Percentiles rank a stretch among this genome's conserved stretches.
phyloP scores from a whole-genome alignment of 2,329 filamentous ascomycete genomes.

The Biscogniauxia marginata region DNA sequence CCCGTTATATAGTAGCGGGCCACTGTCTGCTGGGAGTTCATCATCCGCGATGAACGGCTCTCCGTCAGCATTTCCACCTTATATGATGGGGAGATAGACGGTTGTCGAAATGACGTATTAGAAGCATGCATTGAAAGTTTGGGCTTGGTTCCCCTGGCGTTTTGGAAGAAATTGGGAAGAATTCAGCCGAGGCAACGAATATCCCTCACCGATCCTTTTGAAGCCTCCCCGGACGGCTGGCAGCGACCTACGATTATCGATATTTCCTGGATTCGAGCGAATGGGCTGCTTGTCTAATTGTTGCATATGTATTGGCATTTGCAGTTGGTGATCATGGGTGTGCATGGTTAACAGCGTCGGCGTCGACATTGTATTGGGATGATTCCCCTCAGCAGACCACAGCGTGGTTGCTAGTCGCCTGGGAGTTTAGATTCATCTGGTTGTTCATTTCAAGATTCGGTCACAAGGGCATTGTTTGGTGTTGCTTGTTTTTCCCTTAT shows the following conservation, averaged over 20 bases:
- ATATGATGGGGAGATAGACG: constrained; percentile 29
- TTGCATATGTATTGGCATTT: constrained; percentile 32
- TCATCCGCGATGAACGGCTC: constrained; percentile 24
- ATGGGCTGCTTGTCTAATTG: constrained; percentile 27
- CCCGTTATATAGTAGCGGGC: constrained; percentile 22
- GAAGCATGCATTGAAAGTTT: neutral
- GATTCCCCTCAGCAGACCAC: constrained; percentile 26
- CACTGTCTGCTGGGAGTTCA: constrained; percentile 23
- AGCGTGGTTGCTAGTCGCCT: constrained; percentile 23
- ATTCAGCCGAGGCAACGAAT: neutral
- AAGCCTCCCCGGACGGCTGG: constrained; percentile 3
- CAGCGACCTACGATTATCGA: constrained; percentile 4
- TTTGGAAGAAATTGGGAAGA: constrained; percentile 4
- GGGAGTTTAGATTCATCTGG: constrained; percentile 31
- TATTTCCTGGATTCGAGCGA: constrained; percentile 18
- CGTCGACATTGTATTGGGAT: constrained; percentile 29
- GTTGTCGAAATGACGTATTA: neutral
- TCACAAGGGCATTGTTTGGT: constrained; percentile 31
- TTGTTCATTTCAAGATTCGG: constrained; percentile 27
- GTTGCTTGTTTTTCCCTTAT: constrained; percentile 24
- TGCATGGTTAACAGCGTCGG: constrained; percentile 33
- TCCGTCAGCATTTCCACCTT: constrained; percentile 22
- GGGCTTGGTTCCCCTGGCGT: constrained; percentile 1
- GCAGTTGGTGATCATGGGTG: constrained; percentile 24
- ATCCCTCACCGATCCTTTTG: constrained; percentile 1